Evolutionary conservation across 1,139 yeast genomes (phyloP), one percentile per base, ranked within the genome.

Genomic region (Wickerhamomyces sp.): DNA sequence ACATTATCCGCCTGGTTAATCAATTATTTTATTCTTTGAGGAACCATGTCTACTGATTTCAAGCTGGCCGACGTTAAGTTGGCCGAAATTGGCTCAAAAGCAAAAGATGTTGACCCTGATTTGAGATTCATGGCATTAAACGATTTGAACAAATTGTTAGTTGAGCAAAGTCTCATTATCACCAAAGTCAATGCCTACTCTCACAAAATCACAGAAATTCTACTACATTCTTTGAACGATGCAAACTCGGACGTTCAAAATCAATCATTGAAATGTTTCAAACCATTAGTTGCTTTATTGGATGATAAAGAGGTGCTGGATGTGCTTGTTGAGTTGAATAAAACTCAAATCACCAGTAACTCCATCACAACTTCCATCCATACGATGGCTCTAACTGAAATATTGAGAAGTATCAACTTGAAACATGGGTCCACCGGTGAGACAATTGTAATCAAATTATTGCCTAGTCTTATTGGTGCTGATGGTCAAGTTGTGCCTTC

Each of bases 61-160:
- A 52, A 68, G 64, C 44, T 60, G 50, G 53, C 54, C 32, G 60
- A 71, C 61, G 61, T 72, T 61, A 57, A 78, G 76, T 62, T 75
- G 67, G 60, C 75, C 66, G 61, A 79, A 72, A 61, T 75, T 73
- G 57, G 72, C 64, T 59, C 62, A 59, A 67, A 69, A 68, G 75
- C 79, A 16, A 63, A 65, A 34, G 84, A 78, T 47, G 80, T 81
- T 17, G 96, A 87, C 51, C 84, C 93, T 4, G 96, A 87, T 54
- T 66, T 83, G 47, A 68, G 95, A 52, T 86, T 79, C 59, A 87
- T 87, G 96, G 94, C 91, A 3, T 64, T 86, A 42, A 84, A 76
- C 47, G 96, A 87, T 53, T 68, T 86, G 48, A 75, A 73, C 48
- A 73, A 71, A 50, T 64, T 63, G 41, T 68, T 61, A 38, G 42